These are phyloP conservation scores for Crataegus laevigata DNA, from an alignment of 306 rosid genomes.

Conservation along the genomic window DNA sequence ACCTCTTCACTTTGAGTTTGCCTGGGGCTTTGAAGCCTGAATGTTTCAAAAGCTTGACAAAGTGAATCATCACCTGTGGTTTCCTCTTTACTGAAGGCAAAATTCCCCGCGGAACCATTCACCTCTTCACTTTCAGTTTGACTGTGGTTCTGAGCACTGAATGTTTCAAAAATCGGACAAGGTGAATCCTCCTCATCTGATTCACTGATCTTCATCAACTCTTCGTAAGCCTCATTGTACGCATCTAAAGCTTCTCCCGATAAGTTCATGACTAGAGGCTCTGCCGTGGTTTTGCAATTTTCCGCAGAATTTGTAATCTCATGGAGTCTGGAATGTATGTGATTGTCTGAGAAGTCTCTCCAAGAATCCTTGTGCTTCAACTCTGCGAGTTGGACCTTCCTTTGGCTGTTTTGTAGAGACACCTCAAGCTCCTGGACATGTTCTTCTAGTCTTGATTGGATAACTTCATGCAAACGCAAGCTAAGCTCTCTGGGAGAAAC, in stretches of 20 bases:
- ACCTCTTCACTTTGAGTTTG: slow-evolving; percentile 9
- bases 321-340: slow-evolving; percentile 16
- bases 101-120: slow-evolving; percentile 8
- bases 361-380: slow-evolving; percentile 24
- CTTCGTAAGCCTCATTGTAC: slow-evolving; percentile 50
- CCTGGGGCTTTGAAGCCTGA: not conserved
- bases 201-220: slow-evolving; percentile 35
- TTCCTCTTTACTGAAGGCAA: slow-evolving; percentile 10
- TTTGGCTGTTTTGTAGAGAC: slow-evolving; percentile 58
- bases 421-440: slow-evolving; percentile 70
- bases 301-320: slow-evolving; percentile 26
- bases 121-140: slow-evolving; percentile 13
- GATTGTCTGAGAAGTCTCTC: slow-evolving; percentile 16
- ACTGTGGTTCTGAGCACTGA: not conserved
- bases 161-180: slow-evolving; percentile 18
- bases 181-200: slow-evolving; percentile 47
- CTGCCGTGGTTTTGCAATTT: slow-evolving; percentile 9
- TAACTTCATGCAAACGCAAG: slow-evolving; percentile 61
- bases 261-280: slow-evolving; percentile 46
- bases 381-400: slow-evolving; percentile 28
- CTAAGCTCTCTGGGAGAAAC: slow-evolving; percentile 71
- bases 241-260: slow-evolving; percentile 55
- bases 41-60: slow-evolving; percentile 17
- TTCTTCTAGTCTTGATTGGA: slow-evolving; percentile 61
- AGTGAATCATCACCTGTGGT: slow-evolving; percentile 21